phyloP scores from a whole-genome alignment of 768 basidiomycete genomes.

The Leucocoprinus birnbaumii region DNA sequence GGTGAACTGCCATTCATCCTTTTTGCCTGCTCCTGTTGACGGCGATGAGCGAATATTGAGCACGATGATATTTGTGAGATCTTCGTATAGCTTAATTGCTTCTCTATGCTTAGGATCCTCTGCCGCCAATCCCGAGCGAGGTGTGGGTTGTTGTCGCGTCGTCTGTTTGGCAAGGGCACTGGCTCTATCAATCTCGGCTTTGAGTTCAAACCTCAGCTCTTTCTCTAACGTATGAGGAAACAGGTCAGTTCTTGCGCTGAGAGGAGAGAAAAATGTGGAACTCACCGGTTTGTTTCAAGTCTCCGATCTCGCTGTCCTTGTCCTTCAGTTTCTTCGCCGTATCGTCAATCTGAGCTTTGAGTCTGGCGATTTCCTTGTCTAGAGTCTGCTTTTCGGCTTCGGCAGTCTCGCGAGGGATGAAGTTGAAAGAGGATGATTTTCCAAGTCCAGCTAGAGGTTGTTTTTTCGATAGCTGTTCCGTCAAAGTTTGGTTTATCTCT shows the following conservation, averaged over 20 bases:
- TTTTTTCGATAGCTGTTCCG: slow-evolving; percentile 47
- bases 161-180: slow-evolving; percentile 40
- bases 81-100: slow-evolving; percentile 79
- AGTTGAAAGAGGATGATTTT: slow-evolving; percentile 51
- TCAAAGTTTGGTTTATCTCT: slow-evolving; percentile 50
- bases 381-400: slow-evolving; percentile 52
- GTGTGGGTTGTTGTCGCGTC: slow-evolving; percentile 39
- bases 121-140: slow-evolving; percentile 28
- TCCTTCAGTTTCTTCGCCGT: slow-evolving; percentile 37
- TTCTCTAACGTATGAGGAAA: slow-evolving; percentile 34
- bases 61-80: slow-evolving; percentile 78
- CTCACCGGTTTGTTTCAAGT: slow-evolving; percentile 49
- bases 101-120: slow-evolving; percentile 58
- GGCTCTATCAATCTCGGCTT: slow-evolving; percentile 59
- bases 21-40: slow-evolving; percentile 29
- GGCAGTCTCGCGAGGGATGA: slow-evolving; percentile 72
- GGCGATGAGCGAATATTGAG: slow-evolving; percentile 48
- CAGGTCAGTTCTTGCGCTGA: slow-evolving; percentile 1
- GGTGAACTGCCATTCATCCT: slow-evolving; percentile 59
- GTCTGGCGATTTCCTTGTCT: slow-evolving; percentile 36
- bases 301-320: slow-evolving; percentile 43
- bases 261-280: not conserved
- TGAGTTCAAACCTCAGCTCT: slow-evolving; percentile 51
- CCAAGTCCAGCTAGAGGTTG: slow-evolving; percentile 52
- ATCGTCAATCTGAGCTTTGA: slow-evolving; percentile 40